Conservation (phyloP, 352 stramenopile species). For the Hyphochytrium catenoides region DNA sequence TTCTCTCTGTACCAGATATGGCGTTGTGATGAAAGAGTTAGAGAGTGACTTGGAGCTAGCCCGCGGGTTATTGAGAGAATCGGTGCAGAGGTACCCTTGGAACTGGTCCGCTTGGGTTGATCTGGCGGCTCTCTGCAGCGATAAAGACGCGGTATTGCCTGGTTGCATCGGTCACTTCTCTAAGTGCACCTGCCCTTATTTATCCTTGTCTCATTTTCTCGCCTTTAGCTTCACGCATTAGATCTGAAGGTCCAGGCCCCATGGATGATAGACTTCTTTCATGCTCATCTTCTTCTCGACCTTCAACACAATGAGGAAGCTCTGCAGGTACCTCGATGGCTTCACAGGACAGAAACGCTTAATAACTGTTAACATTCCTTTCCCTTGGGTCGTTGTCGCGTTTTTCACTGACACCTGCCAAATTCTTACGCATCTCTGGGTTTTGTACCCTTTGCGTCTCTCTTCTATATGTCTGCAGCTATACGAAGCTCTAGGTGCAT, state of each 20-base stretch:
- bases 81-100: constrained; percentile 38
- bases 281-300: constrained; percentile 41
- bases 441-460: no score
- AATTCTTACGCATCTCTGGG: no score
- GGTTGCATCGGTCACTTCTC: neutral
- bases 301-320: constrained; percentile 46
- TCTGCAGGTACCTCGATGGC: neutral
- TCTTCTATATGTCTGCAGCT: no score
- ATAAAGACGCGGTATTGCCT: constrained; percentile 19
- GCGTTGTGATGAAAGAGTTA: constrained; percentile 1
- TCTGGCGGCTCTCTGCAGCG: constrained; percentile 37
- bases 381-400: no score
- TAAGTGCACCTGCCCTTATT: constrained; percentile 1
- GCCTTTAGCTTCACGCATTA: neutral
- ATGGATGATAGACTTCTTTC: constrained; percentile 61
- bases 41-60: neutral
- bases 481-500: constrained; percentile 17
- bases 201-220: constrained; percentile 2
- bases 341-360: neutral
- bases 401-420: no score
- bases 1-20: neutral
- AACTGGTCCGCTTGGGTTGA: constrained; percentile 97
- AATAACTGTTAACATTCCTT: neutral
- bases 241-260: constrained; percentile 20
- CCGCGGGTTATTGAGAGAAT: constrained; percentile 22